Conservation (phyloP, 2,329 filamentous ascomycete genomes). For the Dactylellina cionopaga region DNA sequence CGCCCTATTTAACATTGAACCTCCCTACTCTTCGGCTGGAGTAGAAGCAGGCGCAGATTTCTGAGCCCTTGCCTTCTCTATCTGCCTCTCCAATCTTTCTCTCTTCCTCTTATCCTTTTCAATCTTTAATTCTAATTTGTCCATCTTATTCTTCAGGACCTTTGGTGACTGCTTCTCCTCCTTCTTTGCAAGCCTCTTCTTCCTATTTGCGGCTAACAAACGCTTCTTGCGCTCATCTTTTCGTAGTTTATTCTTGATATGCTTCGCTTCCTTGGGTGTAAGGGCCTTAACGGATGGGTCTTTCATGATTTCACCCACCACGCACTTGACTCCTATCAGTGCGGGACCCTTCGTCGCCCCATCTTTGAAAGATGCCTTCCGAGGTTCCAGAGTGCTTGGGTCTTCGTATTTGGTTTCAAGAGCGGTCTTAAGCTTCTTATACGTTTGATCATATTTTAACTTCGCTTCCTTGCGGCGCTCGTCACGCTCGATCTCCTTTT, state of each 20-base stretch:
- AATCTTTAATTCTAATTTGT: constrained; percentile 28
- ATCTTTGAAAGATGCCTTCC: constrained; percentile 19
- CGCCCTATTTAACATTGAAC: background rate
- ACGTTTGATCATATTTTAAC: constrained; percentile 27
- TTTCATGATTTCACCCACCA: constrained; percentile 36
- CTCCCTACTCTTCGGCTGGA: constrained; percentile 1
- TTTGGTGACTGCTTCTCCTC: constrained; percentile 33
- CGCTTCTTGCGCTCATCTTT: constrained; percentile 48
- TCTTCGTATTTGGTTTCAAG: constrained; percentile 28
- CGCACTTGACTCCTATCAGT: constrained; percentile 23
- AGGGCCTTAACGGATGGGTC: constrained; percentile 20
- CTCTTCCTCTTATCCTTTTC: constrained; percentile 37
- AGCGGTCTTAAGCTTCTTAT: constrained; percentile 32
- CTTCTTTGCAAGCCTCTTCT: constrained; percentile 19
- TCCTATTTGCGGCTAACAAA: constrained; percentile 31
- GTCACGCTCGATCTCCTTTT: constrained; percentile 40
- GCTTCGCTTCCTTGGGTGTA: constrained; percentile 41
- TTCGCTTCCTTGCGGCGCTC: constrained; percentile 18
- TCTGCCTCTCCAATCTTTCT: constrained; percentile 30
- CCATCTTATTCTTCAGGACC: constrained; percentile 33
- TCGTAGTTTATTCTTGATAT: constrained; percentile 30
- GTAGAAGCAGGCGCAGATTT: background rate
- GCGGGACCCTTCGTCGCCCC: constrained; percentile 6
- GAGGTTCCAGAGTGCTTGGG: background rate
- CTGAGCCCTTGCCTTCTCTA: constrained; percentile 5